Percentiles rank a stretch among this genome's conserved stretches.
phyloP scores from a whole-genome alignment of 2,329 filamentous ascomycete species.

The Myrmaecium sp. region DNA sequence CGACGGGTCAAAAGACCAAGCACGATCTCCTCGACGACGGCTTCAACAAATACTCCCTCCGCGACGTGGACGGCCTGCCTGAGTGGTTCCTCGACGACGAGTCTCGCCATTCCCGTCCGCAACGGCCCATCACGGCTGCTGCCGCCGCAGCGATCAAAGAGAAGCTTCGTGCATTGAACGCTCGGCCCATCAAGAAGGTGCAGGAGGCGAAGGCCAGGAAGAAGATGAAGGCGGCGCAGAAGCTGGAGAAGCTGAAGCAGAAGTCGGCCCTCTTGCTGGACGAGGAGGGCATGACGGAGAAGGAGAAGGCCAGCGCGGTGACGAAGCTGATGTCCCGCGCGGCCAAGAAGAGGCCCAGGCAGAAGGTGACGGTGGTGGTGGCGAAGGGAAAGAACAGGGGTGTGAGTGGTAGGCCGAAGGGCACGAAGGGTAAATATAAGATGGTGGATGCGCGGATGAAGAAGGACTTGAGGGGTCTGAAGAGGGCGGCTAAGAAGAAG shows the following conservation, averaged over 20 bases:
- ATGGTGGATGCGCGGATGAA: constrained; percentile 92
- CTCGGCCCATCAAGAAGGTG: constrained; percentile 97
- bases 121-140: constrained; percentile 82
- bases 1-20: constrained; percentile 65
- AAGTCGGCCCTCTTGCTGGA: constrained; percentile 83
- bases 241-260: constrained; percentile 87
- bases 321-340: constrained; percentile 66
- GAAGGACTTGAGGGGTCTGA: constrained; percentile 83
- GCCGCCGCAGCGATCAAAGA: constrained; percentile 86
- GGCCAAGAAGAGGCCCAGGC: constrained; percentile 69
- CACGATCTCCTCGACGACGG: constrained; percentile 73
- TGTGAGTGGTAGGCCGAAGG: constrained; percentile 70
- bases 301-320: constrained; percentile 84
- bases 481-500: constrained; percentile 62
- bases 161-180: constrained; percentile 82
- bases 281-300: constrained; percentile 85
- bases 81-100: constrained; percentile 99
- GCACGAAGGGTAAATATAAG: constrained; percentile 92
- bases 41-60: constrained; percentile 86
- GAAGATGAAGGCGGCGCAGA: constrained; percentile 86
- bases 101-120: constrained; percentile 59
- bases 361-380: constrained; percentile 74
- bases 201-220: constrained; percentile 90
- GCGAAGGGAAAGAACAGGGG: constrained; percentile 72
- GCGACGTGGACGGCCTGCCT: constrained; percentile 77